These are phyloP conservation scores for Gyrodon lividus DNA, from an alignment of 768 basidiomycete genomes.

Conservation along the genomic window DNA sequence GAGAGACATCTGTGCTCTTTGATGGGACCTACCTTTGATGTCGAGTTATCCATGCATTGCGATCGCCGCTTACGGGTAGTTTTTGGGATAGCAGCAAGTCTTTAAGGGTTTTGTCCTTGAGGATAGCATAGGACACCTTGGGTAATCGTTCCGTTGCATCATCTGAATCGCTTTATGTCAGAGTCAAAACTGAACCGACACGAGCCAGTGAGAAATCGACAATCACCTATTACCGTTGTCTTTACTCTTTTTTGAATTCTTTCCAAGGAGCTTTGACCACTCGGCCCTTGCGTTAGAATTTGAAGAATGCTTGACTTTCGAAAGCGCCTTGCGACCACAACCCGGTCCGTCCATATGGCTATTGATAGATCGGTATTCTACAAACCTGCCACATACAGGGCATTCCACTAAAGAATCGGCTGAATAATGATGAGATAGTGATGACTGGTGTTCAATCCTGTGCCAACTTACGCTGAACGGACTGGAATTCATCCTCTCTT, in stretches of 20 bases:
- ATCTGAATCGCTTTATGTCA: conserved; percentile 26
- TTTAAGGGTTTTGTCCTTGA: conserved; percentile 60
- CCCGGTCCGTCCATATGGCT: conserved; percentile 59
- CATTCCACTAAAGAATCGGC: conserved; percentile 47
- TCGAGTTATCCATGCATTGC: conserved; percentile 48
- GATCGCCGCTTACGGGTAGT: conserved; percentile 53
- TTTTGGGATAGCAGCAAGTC: conserved; percentile 53
- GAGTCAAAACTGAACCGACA: conserved; percentile 14
- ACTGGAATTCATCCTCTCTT: conserved; percentile 27
- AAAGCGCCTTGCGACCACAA: conserved; percentile 35
- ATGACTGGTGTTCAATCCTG: not conserved
- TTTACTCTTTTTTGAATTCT: conserved; percentile 40
- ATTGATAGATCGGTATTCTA: conserved; percentile 54
- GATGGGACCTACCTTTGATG: conserved; percentile 52
- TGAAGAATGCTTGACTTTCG: conserved; percentile 20
- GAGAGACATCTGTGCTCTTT: not conserved
- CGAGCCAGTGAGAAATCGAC: not conserved
- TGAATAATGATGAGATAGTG: conserved; percentile 19
- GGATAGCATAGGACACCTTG: conserved; percentile 60
- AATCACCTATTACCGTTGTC: conserved; percentile 33
- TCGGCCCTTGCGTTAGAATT: conserved; percentile 27
- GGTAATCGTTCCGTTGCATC: conserved; percentile 49
- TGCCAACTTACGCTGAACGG: conserved; percentile 15
- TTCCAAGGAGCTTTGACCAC: conserved; percentile 45
- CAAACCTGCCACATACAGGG: conserved; percentile 54